phyloP scores from a whole-genome alignment of 2,329 filamentous ascomycete genomes.

The Tolypocladium tundrense region DNA sequence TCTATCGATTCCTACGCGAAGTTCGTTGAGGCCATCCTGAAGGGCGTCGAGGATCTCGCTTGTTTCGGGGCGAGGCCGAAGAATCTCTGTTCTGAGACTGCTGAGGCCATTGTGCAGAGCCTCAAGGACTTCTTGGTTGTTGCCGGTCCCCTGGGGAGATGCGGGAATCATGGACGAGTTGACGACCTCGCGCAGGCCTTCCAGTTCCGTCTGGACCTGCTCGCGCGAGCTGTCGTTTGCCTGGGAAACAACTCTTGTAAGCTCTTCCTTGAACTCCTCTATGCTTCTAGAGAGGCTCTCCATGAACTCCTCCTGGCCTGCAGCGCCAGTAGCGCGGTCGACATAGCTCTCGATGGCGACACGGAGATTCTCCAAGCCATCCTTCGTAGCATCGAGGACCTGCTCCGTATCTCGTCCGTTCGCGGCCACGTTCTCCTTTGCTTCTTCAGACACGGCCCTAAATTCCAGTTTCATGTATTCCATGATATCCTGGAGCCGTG shows the following conservation, averaged over 20 bases:
- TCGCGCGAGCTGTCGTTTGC: constrained; percentile 40
- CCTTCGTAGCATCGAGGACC: constrained; percentile 76
- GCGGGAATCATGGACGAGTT: constrained; percentile 57
- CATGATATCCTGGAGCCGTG: constrained; percentile 55
- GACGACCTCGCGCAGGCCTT: constrained; percentile 68
- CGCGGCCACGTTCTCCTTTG: constrained; percentile 69
- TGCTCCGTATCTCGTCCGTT: constrained; percentile 79
- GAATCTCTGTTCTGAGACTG: constrained; percentile 64
- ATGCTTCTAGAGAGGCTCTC: constrained; percentile 56
- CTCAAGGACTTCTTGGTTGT: constrained; percentile 58
- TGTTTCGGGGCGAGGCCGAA: constrained; percentile 56
- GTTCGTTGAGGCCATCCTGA: constrained; percentile 73
- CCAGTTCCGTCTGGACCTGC: constrained; percentile 71
- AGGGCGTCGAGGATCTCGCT: constrained; percentile 83
- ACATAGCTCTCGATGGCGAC: constrained; percentile 74
- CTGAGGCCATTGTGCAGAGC: constrained; percentile 64
- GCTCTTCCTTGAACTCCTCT: constrained; percentile 56
- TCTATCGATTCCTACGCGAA: constrained; percentile 68
- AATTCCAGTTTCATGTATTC: constrained; percentile 50
- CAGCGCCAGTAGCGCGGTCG: constrained; percentile 57
- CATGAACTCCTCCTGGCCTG: constrained; percentile 69
- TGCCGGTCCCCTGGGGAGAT: constrained; percentile 32
- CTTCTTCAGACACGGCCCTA: constrained; percentile 48
- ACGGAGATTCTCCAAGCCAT: constrained; percentile 74
- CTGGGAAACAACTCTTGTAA: constrained; percentile 48